phyloP scores from a whole-genome alignment of 1,284 basidiomycete genomes.

The Tilletia setariae region DNA sequence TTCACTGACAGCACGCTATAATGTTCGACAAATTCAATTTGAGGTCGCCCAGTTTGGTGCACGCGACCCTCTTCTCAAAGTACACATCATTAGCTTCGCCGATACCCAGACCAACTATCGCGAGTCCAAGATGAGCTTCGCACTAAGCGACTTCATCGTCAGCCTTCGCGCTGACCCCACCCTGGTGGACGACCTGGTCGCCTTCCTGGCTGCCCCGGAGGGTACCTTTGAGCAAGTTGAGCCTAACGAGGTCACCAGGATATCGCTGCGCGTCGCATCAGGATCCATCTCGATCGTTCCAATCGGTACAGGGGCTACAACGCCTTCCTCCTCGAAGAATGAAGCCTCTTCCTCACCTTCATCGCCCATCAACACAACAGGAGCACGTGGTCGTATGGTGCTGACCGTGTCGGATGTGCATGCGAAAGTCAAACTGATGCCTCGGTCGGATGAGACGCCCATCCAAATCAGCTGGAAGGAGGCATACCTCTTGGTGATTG shows the following conservation, averaged over 20 bases:
- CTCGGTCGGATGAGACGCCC: constrained; percentile 35
- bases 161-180: constrained; percentile 65
- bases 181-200: constrained; percentile 66
- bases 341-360: constrained; percentile 22
- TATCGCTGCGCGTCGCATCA: constrained; percentile 55
- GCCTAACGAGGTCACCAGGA: constrained; percentile 77
- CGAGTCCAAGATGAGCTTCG: constrained; percentile 69
- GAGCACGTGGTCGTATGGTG: constrained; percentile 22
- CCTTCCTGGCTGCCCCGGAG: constrained; percentile 77
- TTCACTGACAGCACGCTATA: no score
- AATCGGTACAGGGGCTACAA: constrained; percentile 24
- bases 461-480: constrained; percentile 29
- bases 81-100: constrained; percentile 67
- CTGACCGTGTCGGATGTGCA: constrained; percentile 33
- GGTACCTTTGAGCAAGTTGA: constrained; percentile 90
- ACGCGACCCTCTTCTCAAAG: constrained; percentile 59
- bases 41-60: constrained; percentile 19
- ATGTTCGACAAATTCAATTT: no score
- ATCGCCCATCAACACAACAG: neutral
- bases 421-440: constrained; percentile 35
- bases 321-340: neutral
- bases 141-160: constrained; percentile 67
- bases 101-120: constrained; percentile 70
- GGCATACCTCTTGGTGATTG: constrained; percentile 27
- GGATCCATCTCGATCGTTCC: neutral